Evolutionary conservation across 441 rosid genomes (phyloP), one percentile per base, ranked within the genome.

Genomic region (Adansonia madagascariensis): DNA sequence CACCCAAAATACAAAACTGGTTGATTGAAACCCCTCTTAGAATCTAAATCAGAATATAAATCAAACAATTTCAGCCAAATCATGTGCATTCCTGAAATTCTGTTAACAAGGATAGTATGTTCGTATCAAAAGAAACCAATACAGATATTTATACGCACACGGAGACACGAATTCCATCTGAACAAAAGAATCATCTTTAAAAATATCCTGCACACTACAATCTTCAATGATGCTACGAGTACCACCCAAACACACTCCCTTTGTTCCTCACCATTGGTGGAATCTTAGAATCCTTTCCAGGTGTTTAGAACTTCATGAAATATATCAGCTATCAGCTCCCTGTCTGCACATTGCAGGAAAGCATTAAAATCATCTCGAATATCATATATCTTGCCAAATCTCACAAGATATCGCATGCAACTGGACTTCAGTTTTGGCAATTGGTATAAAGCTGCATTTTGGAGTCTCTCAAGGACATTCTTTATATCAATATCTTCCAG

Each of bases 331-430:
- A 93, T 82, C 71, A 95, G 84, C 47, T 93, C 98, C 83, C 97
- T 85, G 46, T 95, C 97, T 1, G 94, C 97, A 59, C 78, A 83
- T 61, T 80, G 95, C 90, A 95, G 74, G 84, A 93, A 95, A 49
- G 78, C 73, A 55, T 78, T 87, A 77, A 95, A 87, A 69, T 95
- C 98, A 14, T 93, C 97, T 10, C 82, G 86, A 55, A 95, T 95
- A 71, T 95, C 99, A 20, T 73, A 91, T 84, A 95, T 91, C 86
- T 93, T 93, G 46, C 97, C 94, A 73, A 95, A 95, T 90, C 86
- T 93, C 88, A 92, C 94, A 10, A 93, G 98, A 86, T 93, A 95
- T 82, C 69, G 79, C 97, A 92, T 75, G 87, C 99, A 93, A 85
- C 91, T 80, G 50, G 75, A 75, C 89, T 92, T 95, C 81, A 95